Conservation (phyloP, 2,329 filamentous ascomycete genomes). For the Aspergillus luchuensis region DNA sequence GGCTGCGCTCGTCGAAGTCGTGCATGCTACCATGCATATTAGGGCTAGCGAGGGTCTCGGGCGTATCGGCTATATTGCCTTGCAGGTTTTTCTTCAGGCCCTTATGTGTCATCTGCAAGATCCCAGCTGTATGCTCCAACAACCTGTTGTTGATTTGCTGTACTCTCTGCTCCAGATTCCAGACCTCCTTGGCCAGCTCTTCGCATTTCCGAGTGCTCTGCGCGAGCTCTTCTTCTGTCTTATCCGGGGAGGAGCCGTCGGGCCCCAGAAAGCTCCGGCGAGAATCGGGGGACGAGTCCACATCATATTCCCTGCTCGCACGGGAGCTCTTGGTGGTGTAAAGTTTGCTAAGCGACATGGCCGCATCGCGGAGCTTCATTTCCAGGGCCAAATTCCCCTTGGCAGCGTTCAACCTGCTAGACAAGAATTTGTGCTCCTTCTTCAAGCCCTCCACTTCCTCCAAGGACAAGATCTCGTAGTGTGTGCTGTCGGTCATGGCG, state of each 20-base stretch:
- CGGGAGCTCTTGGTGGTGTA: conserved; percentile 67
- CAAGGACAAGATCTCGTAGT: conserved; percentile 82
- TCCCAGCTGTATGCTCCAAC: conserved; percentile 86
- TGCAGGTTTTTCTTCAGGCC: conserved; percentile 63
- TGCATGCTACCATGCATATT: conserved; percentile 55
- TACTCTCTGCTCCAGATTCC: conserved; percentile 73
- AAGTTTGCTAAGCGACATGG: conserved; percentile 79
- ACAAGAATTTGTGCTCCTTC: conserved; percentile 74
- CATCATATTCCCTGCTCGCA: conserved; percentile 45
- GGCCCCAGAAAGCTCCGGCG: conserved; percentile 55
- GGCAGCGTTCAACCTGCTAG: conserved; percentile 76
- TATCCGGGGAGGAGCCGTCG: conserved; percentile 43
- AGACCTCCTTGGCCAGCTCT: conserved; percentile 77
- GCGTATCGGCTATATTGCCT: conserved; percentile 65
- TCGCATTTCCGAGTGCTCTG: conserved; percentile 80
- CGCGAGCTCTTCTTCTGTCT: conserved; percentile 73
- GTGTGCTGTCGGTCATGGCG: conserved; percentile 82
- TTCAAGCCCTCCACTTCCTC: conserved; percentile 92
- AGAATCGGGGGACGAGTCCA: conserved; percentile 46
- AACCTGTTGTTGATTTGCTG: conserved; percentile 75
- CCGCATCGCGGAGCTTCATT: conserved; percentile 91
- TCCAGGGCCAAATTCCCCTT: conserved; percentile 84
- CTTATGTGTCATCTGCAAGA: conserved; percentile 86
- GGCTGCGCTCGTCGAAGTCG: conserved; percentile 74
- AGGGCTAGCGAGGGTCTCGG: conserved; percentile 71